These are phyloP conservation scores for Debaryomyces sp. DNA, from an alignment of 1,139 yeast genomes.

Conservation along the genomic window DNA sequence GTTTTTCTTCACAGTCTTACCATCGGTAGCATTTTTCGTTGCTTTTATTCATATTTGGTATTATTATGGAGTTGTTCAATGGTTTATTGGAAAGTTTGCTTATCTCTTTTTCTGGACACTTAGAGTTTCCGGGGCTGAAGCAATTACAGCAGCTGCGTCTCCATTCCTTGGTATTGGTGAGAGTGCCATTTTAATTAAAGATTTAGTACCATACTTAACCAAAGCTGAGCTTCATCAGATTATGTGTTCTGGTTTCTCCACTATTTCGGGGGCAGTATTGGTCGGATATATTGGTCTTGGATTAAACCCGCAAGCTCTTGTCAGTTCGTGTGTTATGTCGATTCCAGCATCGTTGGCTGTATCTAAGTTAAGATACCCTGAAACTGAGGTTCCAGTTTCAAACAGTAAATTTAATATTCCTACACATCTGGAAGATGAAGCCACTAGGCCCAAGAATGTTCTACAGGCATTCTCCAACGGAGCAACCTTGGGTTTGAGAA, in stretches of 20 bases:
- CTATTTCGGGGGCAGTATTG: constrained; percentile 67
- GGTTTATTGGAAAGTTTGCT: constrained; percentile 64
- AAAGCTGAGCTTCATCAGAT: constrained; percentile 67
- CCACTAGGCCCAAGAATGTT: constrained; percentile 54
- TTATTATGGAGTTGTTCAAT: constrained; percentile 63
- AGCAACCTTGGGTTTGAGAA: constrained; percentile 60
- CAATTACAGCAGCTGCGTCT: constrained; percentile 69
- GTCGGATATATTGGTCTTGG: constrained; percentile 70
- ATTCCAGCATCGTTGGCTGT: constrained; percentile 69
- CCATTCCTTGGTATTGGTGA: constrained; percentile 75
- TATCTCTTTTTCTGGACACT: constrained; percentile 64
- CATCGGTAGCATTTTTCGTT: constrained; percentile 66
- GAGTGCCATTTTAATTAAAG: constrained; percentile 64
- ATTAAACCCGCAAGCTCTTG: constrained; percentile 63
- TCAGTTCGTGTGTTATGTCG: constrained; percentile 71
- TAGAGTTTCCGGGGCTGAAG: constrained; percentile 66
- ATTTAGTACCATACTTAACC: constrained; percentile 62
- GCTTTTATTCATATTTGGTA: constrained; percentile 67
- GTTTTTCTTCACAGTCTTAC: constrained; percentile 64
- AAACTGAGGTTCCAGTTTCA: constrained; percentile 58
- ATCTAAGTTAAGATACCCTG: constrained; percentile 65
- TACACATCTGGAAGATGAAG: constrained; percentile 37
- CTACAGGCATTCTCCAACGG: constrained; percentile 68
- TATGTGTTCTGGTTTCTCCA: constrained; percentile 69
- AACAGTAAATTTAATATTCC: constrained; percentile 53